Conservation (phyloP, 2,329 filamentous ascomycete species). For the Diaporthe vaccinii region DNA sequence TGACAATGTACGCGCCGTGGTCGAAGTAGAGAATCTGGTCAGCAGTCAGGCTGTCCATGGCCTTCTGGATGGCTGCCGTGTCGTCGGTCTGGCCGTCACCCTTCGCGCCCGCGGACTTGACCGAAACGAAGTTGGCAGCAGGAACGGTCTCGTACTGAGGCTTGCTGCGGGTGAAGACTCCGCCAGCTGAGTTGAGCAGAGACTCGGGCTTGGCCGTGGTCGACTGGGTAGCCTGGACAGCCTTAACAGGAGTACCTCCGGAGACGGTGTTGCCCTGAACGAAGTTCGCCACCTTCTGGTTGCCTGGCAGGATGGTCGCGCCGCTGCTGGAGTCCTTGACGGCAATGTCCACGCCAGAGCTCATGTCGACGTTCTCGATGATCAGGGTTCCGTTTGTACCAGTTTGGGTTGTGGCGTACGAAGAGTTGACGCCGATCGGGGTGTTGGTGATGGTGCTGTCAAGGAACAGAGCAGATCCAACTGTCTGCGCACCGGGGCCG, state of each 20-base stretch:
- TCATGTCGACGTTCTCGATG: constrained; percentile 91
- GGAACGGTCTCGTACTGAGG: constrained; percentile 84
- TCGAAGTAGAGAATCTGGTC: constrained; percentile 81
- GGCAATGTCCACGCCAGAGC: constrained; percentile 73
- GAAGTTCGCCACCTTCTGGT: constrained; percentile 78
- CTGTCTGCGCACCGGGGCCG: constrained; percentile 73
- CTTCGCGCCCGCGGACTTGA: constrained; percentile 85
- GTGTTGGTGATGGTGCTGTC: constrained; percentile 86
- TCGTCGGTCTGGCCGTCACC: constrained; percentile 92
- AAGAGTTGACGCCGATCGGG: constrained; percentile 80
- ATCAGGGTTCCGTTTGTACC: constrained; percentile 85
- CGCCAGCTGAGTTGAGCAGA: constrained; percentile 75
- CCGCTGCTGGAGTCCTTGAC: constrained; percentile 72
- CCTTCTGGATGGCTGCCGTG: constrained; percentile 83
- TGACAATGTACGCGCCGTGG: constrained; percentile 79
- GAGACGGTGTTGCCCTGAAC: constrained; percentile 83
- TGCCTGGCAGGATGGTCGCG: constrained; percentile 75
- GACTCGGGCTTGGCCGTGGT: constrained; percentile 73
- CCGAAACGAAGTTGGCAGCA: constrained; percentile 81
- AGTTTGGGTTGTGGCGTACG: constrained; percentile 74
- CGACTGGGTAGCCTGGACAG: constrained; percentile 71
- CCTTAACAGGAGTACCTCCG: constrained; percentile 59
- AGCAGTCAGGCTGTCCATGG: constrained; percentile 76
- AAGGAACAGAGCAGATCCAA: constrained; percentile 86
- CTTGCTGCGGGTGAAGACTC: constrained; percentile 86